These are phyloP conservation scores for Circinella minor DNA, from an alignment of 371 early-diverging fungal genomes.

Conservation along the genomic window DNA sequence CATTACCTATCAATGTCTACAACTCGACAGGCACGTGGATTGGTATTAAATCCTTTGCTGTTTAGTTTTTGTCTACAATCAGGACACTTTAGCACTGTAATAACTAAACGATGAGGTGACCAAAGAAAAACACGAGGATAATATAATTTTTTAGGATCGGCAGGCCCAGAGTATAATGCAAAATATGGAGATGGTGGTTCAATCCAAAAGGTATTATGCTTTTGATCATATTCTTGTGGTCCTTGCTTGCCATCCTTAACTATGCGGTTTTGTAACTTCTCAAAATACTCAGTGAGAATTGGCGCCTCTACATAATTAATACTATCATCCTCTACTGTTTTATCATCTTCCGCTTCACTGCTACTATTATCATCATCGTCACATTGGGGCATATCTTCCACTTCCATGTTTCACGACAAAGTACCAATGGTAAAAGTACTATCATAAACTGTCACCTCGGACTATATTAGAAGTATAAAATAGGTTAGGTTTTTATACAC, in stretches of 20 bases:
- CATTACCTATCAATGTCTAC: constrained; percentile 14
- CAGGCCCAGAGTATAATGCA: constrained; percentile 2
- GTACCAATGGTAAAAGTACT: too few relatives aligned
- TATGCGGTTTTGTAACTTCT: not conserved
- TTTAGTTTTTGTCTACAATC: not conserved
- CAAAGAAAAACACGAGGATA: constrained; percentile 14
- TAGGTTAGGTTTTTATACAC: too few relatives aligned
- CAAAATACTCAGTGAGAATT: not conserved
- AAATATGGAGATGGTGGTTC: constrained; percentile 13
- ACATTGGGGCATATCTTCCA: too few relatives aligned
- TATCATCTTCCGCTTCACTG: too few relatives aligned
- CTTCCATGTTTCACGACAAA: too few relatives aligned
- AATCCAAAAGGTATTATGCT: constrained; percentile 9
- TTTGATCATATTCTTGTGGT: not conserved
- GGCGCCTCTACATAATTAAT: not conserved
- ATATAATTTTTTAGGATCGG: constrained; percentile 3
- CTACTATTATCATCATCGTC: too few relatives aligned
- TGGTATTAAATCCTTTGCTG: constrained; percentile 10
- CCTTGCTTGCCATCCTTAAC: not conserved
- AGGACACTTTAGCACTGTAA: not conserved
- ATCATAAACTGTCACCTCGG: too few relatives aligned
- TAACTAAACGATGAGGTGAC: constrained; percentile 1
- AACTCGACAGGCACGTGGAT: constrained; percentile 4
- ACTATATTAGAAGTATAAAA: too few relatives aligned
- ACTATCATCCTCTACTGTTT: too few relatives aligned